Base-by-base conservation (phyloP, 768 basidiomycete species). In the Hypholoma fasciculare region DNA sequence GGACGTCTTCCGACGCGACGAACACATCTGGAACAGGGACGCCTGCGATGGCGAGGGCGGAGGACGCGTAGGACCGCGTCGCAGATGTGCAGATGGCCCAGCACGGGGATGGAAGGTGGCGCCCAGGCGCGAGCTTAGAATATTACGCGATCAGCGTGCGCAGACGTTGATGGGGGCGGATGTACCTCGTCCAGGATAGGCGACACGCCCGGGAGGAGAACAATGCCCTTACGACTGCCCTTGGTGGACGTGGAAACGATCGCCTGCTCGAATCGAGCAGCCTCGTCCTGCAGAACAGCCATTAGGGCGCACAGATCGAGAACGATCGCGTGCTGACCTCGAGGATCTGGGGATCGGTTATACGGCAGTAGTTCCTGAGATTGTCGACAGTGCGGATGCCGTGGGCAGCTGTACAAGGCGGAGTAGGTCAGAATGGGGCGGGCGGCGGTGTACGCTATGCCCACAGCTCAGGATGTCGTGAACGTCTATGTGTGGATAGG, bases 61-160 rank as follows among this genome's bases (percentile, higher is more conserved):
- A 79, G 2, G 79, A 70, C 13, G 94, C 94, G 70, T 97, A 96
- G 17, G 65, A 70, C 48, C 79, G 80, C 16, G 94, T 95, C 0
- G 94, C 93, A 68, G 88, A 87, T 34, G 94, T 96, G 71, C 92
- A 92, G 64, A 97, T 89, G 0, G 92, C 88, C 92, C 93, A 97
- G 26, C 78, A 78, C 17, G 90, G 87, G 16, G 83, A 82, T 7
- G 88, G 83, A 6, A 74, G 67, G 57, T 66, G 64, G 40, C 74
- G 66, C 34, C 65, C 63, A 39, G 72, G 62, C 13, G 65, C 73
- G 37, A 84, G 71, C 80, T 82, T 57, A 42, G 17, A 42, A 14
- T 16, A 14, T 34, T 61, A 56, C 49, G 48, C 26, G 34, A 57
- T 59, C 49, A 61, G 51, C 52, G 42, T 49, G 36, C 19, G 27